These are phyloP conservation scores for Raphanus hybrid DNA, from an alignment of 441 rosid species.

Conservation along the genomic window DNA sequence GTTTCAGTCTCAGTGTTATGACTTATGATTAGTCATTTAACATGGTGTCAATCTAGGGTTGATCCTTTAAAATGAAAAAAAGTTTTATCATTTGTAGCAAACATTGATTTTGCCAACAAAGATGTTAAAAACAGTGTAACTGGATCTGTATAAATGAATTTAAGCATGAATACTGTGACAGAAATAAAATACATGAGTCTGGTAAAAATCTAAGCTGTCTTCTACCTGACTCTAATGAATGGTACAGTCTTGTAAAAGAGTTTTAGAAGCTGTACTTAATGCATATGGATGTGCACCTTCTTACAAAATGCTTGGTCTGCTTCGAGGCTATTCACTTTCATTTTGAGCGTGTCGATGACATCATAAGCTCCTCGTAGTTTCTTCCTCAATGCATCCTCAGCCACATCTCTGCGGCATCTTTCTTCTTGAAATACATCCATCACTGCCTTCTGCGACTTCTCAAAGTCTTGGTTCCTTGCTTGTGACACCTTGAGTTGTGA, in stretches of 20 bases:
- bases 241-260: neutral
- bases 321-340: constrained; percentile 39
- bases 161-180: neutral
- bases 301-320: constrained; percentile 31
- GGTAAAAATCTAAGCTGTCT: neutral
- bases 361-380: constrained; percentile 46
- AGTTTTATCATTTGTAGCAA: neutral
- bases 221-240: neutral
- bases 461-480: constrained; percentile 33
- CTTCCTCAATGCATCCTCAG: constrained; percentile 41
- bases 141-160: neutral
- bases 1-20: neutral
- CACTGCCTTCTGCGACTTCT: neutral
- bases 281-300: constrained; percentile 14
- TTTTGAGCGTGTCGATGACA: constrained; percentile 42
- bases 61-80: neutral
- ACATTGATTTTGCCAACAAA: neutral
- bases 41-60: neutral
- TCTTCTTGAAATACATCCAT: constrained; percentile 41
- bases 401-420: constrained; percentile 29
- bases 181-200: neutral
- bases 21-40: neutral
- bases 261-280: neutral
- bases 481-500: constrained; percentile 17
- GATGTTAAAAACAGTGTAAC: neutral